Conservation (phyloP, 768 basidiomycete genomes). For the Termitomyces sp. region DNA sequence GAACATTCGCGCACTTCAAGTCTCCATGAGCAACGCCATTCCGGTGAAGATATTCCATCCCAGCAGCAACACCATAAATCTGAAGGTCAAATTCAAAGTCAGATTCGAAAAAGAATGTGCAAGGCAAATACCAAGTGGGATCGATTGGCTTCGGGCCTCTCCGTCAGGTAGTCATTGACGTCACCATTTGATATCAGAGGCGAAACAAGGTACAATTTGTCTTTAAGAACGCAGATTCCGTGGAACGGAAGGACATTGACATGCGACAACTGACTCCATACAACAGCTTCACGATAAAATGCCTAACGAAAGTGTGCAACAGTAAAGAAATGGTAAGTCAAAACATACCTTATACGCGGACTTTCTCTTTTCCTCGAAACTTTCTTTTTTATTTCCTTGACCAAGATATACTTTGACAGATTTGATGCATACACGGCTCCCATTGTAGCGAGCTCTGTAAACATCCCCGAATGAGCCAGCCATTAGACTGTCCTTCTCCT, state of each 20-base stretch:
- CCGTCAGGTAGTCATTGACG: conserved; percentile 17
- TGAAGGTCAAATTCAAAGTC: conserved; percentile 7
- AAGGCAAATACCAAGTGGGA: not conserved
- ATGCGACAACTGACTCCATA: not conserved
- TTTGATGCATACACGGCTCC: conserved; percentile 17
- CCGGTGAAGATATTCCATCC: conserved; percentile 27
- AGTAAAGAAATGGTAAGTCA: not conserved
- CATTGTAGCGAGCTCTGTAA: conserved; percentile 14
- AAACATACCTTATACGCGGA: conserved; percentile 15
- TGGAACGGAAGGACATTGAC: conserved; percentile 1
- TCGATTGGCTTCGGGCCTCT: conserved; percentile 13
- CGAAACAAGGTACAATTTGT: conserved; percentile 26
- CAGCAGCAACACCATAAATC: conserved; percentile 25
- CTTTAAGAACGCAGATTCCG: conserved; percentile 15
- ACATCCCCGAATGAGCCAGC: conserved; percentile 22
- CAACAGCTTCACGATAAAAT: not conserved
- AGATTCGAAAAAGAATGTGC: conserved; percentile 6
- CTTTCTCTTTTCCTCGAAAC: conserved; percentile 6
- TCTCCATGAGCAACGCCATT: conserved; percentile 37
- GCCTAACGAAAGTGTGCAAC: conserved; percentile 13
- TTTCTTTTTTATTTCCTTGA: not conserved
- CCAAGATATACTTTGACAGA: not conserved
- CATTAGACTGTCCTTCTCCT: not conserved
- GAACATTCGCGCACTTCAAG: conserved; percentile 41
- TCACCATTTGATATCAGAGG: conserved; percentile 32